A percentile compares a stretch with the other conserved stretches of the same genome.
phyloP scores from a whole-genome alignment of 2,329 filamentous ascomycete species.

The Colletotrichum cuscutae region DNA sequence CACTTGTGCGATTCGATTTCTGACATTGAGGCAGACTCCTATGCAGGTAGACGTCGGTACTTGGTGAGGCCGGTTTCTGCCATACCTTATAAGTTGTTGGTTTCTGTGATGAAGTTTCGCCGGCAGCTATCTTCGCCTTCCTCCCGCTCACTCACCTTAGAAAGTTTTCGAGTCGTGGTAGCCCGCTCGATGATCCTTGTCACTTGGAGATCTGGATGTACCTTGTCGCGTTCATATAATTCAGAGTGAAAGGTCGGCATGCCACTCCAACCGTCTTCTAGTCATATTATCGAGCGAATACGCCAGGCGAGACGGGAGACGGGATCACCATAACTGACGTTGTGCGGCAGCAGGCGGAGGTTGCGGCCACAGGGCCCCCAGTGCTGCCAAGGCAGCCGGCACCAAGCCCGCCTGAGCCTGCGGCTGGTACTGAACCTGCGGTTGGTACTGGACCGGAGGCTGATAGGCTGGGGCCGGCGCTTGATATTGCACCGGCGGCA shows the following conservation, averaged over 20 bases:
- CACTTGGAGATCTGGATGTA: too few relatives aligned
- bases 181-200: too few relatives aligned
- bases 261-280: background rate
- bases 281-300: background rate
- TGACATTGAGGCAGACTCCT: background rate
- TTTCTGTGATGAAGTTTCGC: background rate
- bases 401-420: background rate
- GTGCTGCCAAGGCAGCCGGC: background rate
- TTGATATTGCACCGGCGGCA: too few relatives aligned
- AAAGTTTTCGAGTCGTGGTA: background rate
- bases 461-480: too few relatives aligned
- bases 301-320: background rate
- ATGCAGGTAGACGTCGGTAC: background rate
- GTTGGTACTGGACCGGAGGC: too few relatives aligned
- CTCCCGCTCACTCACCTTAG: too few relatives aligned
- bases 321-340: background rate
- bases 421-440: background rate
- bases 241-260: background rate
- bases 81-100: background rate
- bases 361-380: background rate
- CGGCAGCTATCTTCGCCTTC: too few relatives aligned
- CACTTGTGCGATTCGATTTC: background rate
- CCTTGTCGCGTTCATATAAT: too few relatives aligned
- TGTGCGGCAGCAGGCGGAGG: background rate
- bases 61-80: background rate